Base-by-base conservation (phyloP, 495 filamentous ascomycete species). In the Xylaria sp. region DNA sequence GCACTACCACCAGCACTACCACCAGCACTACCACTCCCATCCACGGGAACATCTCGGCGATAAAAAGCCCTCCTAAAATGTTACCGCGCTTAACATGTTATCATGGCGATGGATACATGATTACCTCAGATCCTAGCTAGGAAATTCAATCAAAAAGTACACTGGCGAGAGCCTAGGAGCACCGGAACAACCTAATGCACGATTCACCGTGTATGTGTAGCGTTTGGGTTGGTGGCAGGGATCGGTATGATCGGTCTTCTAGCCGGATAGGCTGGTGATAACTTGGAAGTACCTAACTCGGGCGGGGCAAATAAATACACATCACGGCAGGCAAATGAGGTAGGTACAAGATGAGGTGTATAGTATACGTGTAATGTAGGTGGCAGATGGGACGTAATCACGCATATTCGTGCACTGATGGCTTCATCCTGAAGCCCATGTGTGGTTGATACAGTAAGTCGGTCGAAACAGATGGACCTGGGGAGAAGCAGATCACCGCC, bases 401-500 rank as follows among this genome's bases (percentile, higher is more conserved):
- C 66, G 66, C 66, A 68, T 68, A 31, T 37, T 37, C 35, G 21
- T 68, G 65, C 48, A 61, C 15, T 35, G 33, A 68, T 68, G 37
- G 66, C 66, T 59, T 68, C 66, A 68, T 61, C 37, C 48, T 11
- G 31, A 44, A 68, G 52, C 9, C 66, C 14, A 46, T 59, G 41
- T 33, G 53, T 40, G 26, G 53, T 21, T 43, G 50, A 59, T 68
- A 68, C 66, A 68, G 66, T 68, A 68, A 68, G 66, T 68, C 52
- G 55, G 52, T 58, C 52, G 66, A 68, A 58, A 44, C 66, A 33
- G 26, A 61, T 68, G 65, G 65, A 44, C 14, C 65, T 29, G 41
- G 65, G 14, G 35, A 67, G 48, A 58, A 57, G 52, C 35, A 44
- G 66, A 55, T 41, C 64, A 31, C 64, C 64, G 64, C 64, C 26